These are phyloP conservation scores for Curvularia sp. DNA, from an alignment of 2,329 filamentous ascomycete genomes.

Conservation along the genomic window DNA sequence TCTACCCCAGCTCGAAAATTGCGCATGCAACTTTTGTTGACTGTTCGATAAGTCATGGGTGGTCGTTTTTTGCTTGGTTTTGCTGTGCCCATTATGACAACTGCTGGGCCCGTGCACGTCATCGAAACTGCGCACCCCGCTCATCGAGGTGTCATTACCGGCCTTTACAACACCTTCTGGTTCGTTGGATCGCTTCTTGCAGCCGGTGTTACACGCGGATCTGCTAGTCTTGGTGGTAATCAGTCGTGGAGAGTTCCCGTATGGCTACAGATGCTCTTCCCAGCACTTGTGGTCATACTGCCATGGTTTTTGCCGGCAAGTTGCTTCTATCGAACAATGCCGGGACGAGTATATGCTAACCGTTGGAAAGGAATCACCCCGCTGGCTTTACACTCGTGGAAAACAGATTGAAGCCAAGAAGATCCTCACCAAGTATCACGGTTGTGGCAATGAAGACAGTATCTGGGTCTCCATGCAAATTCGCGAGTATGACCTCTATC, in stretches of 20 bases:
- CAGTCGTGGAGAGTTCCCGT: constrained; percentile 34
- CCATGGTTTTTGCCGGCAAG: constrained; percentile 65
- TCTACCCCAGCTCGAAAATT: background rate
- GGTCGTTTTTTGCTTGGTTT: constrained; percentile 67
- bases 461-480: constrained; percentile 42
- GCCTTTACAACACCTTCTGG: constrained; percentile 55
- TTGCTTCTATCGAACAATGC: background rate
- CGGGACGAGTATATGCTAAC: background rate
- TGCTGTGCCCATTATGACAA: constrained; percentile 63
- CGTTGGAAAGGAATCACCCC: constrained; percentile 47
- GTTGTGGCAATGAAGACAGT: constrained; percentile 52
- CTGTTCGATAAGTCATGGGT: constrained; percentile 53
- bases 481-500: constrained; percentile 56
- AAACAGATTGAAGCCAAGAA: constrained; percentile 61
- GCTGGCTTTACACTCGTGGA: constrained; percentile 64
- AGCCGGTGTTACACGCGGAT: constrained; percentile 35
- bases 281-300: constrained; percentile 53
- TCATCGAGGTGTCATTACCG: constrained; percentile 60
- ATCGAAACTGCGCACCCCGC: constrained; percentile 68
- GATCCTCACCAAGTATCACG: constrained; percentile 65
- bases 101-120: constrained; percentile 66
- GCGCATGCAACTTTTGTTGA: background rate
- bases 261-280: constrained; percentile 40
- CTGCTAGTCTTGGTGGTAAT: constrained; percentile 26
- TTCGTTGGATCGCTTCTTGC: constrained; percentile 50